Conservation (phyloP, 805 yeast genomes). For the Wickerhamiella australiensis region DNA sequence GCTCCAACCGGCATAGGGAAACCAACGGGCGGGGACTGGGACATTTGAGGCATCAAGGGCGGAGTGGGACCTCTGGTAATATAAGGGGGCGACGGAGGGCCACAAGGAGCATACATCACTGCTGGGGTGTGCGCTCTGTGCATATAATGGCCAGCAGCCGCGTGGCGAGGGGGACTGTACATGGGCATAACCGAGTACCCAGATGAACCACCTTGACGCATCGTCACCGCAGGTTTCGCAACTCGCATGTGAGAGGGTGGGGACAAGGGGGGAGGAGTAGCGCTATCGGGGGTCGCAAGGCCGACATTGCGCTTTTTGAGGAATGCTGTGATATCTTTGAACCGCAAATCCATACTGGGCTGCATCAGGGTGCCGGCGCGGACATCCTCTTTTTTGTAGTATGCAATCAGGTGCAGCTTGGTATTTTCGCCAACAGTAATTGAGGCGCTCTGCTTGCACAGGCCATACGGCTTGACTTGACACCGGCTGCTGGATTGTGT, state of each 20-base stretch:
- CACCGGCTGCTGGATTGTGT: constrained; percentile 26
- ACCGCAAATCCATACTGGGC: constrained; percentile 37
- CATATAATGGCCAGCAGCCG: neutral
- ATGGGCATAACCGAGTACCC: constrained; percentile 5
- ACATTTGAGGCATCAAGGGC: neutral
- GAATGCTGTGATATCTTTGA: constrained; percentile 24
- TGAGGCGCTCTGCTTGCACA: constrained; percentile 54
- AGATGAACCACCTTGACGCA: neutral
- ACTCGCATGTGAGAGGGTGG: constrained; percentile 5
- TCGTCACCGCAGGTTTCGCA: constrained; percentile 1
- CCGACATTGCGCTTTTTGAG: constrained; percentile 8
- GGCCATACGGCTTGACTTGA: constrained; percentile 39
- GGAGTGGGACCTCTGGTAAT: constrained; percentile 1
- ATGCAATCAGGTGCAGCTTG: constrained; percentile 51
- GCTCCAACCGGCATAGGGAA: constrained; percentile 2
- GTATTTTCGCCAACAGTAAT: constrained; percentile 41
- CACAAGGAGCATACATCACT: neutral
- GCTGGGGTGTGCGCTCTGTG: neutral
- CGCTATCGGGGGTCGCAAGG: neutral
- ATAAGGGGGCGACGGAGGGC: neutral
- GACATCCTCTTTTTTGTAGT: constrained; percentile 30
- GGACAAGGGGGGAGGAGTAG: constrained; percentile 10
- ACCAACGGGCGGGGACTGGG: constrained; percentile 1
- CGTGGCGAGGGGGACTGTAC: constrained; percentile 1
- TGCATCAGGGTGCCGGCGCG: constrained; percentile 26